Evolutionary conservation across 306 rosid genomes (phyloP), one percentile per base, ranked within the genome.

Genomic region (Dalbergia cultrata): DNA sequence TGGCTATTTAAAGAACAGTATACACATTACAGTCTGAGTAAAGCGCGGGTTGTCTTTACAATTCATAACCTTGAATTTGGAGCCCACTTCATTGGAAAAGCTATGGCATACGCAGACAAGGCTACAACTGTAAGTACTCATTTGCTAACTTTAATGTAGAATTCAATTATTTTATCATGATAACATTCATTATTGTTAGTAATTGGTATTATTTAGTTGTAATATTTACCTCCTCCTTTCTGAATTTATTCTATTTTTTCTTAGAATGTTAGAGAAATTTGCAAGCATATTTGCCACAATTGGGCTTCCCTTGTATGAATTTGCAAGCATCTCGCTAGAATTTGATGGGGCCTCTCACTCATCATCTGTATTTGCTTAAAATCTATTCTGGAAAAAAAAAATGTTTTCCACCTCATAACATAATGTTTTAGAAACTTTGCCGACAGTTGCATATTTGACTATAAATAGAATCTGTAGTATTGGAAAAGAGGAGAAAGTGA

Each of bases 11-110:
- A 93, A 85, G 99, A 96, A 41, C 88, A 87, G 13, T 96, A 96
- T 74, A 31, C 53, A 84, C 89, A 92, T 68, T 89, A 92, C 77
- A 97, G 99, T 65, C 99, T 92, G 76, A 85, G 91, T 60, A 93
- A 92, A 72, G 91, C 99, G 52, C 92, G 86, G 53, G 82, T 92
- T 70, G 93, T 96, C 80, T 96, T 96, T 85, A 96, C 99, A 39
- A 93, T 96, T 83, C 99, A 96, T 85, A 96, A 96, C 86, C 98
- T 96, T 84, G 99, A 93, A 82, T 96, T 93, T 84, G 99, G 99
- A 74, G 91, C 90, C 17, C 82, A 66, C 61, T 79, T 77, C 18
- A 96, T 96, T 80, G 92, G 81, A 74, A 93, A 81, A 86, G 98
- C 99, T 49, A 87, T 96, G 97, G 6, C 52, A 75, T 66, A 41